phyloP scores from a whole-genome alignment of 805 yeast species.

The Metschnikowia picachoensis region DNA sequence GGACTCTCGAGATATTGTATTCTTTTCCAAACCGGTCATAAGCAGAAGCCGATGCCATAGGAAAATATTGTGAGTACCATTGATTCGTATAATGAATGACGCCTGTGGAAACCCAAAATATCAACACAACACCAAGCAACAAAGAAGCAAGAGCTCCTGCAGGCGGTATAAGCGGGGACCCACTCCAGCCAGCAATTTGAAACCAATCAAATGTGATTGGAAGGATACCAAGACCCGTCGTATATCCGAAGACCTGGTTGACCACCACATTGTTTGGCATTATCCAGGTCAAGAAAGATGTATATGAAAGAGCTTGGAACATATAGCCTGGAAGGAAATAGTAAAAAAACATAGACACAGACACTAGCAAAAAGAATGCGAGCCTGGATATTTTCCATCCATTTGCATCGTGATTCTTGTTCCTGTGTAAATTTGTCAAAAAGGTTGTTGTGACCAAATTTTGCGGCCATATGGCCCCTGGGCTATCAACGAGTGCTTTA shows the following conservation, averaged over 20 bases:
- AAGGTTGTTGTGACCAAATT: constrained; percentile 21
- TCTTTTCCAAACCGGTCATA: constrained; percentile 18
- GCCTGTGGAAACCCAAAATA: constrained; percentile 18
- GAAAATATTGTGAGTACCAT: constrained; percentile 23
- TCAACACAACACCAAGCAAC: constrained; percentile 16
- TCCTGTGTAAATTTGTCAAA: constrained; percentile 16
- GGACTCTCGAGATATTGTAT: constrained; percentile 19
- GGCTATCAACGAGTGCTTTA: constrained; percentile 17
- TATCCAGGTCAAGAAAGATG: constrained; percentile 14
- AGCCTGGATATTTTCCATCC: constrained; percentile 17
- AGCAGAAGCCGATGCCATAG: constrained; percentile 20
- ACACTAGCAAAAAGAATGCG: constrained; percentile 16
- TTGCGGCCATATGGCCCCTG: constrained; percentile 17
- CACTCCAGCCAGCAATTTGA: constrained; percentile 18
- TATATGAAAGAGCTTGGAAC: constrained; percentile 13
- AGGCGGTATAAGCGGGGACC: constrained; percentile 21
- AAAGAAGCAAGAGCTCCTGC: constrained; percentile 17
- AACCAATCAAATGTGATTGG: constrained; percentile 18
- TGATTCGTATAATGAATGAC: constrained; percentile 20
- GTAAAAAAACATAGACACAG: constrained; percentile 11
- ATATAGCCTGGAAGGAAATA: constrained; percentile 16
- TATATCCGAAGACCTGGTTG: constrained; percentile 14
- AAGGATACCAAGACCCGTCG: constrained; percentile 12
- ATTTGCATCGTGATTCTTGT: constrained; percentile 11
- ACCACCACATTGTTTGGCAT: constrained; percentile 9